phyloP scores from a whole-genome alignment of 2,329 filamentous ascomycete species.

The Blumeria graminis region DNA sequence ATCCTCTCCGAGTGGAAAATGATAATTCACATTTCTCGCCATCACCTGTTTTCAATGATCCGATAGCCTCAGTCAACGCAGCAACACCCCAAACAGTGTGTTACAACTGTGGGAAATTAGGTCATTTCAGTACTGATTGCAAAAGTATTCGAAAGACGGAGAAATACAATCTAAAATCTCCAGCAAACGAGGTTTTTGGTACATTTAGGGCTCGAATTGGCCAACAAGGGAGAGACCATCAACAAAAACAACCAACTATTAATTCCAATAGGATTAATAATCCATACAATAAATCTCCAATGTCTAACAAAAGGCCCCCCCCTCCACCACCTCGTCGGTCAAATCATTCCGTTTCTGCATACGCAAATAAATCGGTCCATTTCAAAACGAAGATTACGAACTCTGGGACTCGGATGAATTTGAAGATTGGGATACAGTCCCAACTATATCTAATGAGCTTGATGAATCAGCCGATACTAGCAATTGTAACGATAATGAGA shows the following conservation, averaged over 20 bases:
- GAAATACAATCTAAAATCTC: background rate
- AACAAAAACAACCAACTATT: background rate
- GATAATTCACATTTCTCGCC: background rate
- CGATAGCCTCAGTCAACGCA: background rate
- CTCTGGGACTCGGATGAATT: background rate
- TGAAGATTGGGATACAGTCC: background rate
- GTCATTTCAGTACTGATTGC: background rate
- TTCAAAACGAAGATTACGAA: background rate
- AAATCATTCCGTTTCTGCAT: background rate
- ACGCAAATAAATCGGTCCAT: background rate
- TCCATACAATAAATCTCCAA: background rate
- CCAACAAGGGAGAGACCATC: background rate
- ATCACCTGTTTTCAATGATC: background rate
- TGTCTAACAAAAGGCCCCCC: background rate
- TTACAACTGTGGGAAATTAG: background rate
- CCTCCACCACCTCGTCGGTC: background rate
- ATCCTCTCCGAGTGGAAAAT: background rate
- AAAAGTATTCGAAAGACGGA: background rate
- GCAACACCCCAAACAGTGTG: slow-evolving; percentile 1
- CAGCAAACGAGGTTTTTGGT: background rate
- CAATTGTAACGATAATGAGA: background rate
- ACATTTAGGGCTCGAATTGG: background rate
- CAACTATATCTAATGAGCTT: background rate
- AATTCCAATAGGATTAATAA: background rate
- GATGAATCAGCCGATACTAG: background rate